phyloP scores from a whole-genome alignment of 805 yeast genomes.

The Maudiozyma bulderi region DNA sequence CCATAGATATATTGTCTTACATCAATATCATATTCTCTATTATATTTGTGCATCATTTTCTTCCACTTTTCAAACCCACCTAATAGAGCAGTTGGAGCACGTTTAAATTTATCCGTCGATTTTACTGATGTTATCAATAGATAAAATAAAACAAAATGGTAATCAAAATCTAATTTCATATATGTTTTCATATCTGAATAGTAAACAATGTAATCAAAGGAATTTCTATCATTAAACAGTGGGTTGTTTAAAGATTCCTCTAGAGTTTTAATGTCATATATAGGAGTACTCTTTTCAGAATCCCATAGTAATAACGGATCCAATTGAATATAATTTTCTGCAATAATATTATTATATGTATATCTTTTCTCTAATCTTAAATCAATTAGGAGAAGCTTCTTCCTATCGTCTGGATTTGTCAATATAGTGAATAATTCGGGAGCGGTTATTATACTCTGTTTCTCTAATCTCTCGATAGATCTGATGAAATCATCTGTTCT shows the following conservation, averaged over 20 bases:
- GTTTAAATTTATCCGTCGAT: constrained; percentile 7
- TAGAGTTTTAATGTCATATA: constrained; percentile 26
- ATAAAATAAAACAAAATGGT: constrained; percentile 25
- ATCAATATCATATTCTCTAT: constrained; percentile 17
- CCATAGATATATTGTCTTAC: constrained; percentile 15
- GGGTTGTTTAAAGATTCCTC: constrained; percentile 20
- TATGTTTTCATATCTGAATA: constrained; percentile 32
- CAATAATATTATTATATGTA: constrained; percentile 30
- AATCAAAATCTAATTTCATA: constrained; percentile 26
- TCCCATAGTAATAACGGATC: constrained; percentile 32
- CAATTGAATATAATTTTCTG: constrained; percentile 31
- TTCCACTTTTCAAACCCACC: constrained; percentile 43
- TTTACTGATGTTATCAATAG: constrained; percentile 18
- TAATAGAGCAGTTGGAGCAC: constrained; percentile 26
- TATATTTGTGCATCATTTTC: constrained; percentile 25
- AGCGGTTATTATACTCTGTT: constrained; percentile 45
- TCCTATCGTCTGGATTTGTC: constrained; percentile 38
- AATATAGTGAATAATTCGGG: constrained; percentile 37
- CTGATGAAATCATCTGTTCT: constrained; percentile 13
- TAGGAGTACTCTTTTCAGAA: constrained; percentile 18
- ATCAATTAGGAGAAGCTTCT: constrained; percentile 31
- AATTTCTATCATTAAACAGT: constrained; percentile 24
- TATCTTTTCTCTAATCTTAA: constrained; percentile 30
- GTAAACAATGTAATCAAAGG: constrained; percentile 31
- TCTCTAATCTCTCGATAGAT: constrained; percentile 22